Conservation (phyloP, 2,329 filamentous ascomycete species). For the Talaromyces albobiverticillius region DNA sequence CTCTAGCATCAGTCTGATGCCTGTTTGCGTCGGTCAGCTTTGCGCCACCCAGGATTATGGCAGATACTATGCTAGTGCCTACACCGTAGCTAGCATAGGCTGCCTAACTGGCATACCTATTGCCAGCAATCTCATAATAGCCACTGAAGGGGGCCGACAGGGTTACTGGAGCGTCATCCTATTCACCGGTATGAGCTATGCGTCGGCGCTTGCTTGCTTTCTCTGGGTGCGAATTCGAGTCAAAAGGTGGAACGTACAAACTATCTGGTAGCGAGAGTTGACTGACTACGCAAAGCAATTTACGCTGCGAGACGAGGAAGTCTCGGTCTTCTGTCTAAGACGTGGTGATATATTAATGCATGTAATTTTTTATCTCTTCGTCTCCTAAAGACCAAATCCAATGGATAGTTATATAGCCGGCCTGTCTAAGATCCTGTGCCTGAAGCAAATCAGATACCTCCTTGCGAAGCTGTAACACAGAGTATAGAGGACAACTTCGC, state of each 20-base stretch:
- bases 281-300: no score
- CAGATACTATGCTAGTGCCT: conserved; percentile 34
- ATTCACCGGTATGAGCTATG: conserved; percentile 28
- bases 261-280: background rate
- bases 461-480: no score
- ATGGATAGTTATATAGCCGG: no score
- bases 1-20: conserved; percentile 35
- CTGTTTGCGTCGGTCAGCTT: conserved; percentile 47
- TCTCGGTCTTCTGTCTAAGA: no score
- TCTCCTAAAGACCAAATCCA: no score
- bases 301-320: no score
- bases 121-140: conserved; percentile 22
- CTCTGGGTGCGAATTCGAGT: conserved; percentile 8
- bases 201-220: conserved; percentile 11
- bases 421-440: no score
- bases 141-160: conserved; percentile 16
- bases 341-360: no score
- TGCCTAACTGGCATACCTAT: conserved; percentile 24
- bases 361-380: no score
- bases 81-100: conserved; percentile 25
- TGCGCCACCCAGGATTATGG: conserved; percentile 43
- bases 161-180: conserved; percentile 18
- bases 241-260: conserved; percentile 3
- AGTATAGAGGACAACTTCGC: no score
- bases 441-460: no score